Evolutionary conservation across 1,284 basidiomycete genomes (phyloP), one percentile per base, ranked within the genome.

Genomic region (Neonothopanus nambi): DNA sequence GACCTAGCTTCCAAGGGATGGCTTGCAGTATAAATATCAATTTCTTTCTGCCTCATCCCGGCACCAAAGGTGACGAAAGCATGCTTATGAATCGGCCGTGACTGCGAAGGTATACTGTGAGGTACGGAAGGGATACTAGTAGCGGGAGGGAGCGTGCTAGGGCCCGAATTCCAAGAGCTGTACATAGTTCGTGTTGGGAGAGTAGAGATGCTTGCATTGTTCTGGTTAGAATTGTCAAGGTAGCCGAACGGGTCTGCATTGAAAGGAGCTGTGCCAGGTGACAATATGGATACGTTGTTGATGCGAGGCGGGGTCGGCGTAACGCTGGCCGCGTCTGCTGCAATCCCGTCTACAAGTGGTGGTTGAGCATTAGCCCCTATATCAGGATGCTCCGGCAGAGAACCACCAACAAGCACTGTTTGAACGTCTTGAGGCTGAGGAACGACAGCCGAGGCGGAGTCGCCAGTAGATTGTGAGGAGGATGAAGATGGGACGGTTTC

Each of bases 61-160:
- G 91, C 85, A 17, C 91, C 91, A 61, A 94, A 91, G 0, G 91
- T 88, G 13, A 93, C 84, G 61, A 84, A 89, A 28, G 85, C 89
- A 59, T 87, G 79, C 2, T 82, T 67, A 61, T 91, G 77, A 26
- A 87, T 73, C 30, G 89, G 81, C 56, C 75, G 74, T 6, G 78
- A 72, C 30, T 77, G 77, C 1, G 73, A 69, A 20, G 71, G 67
- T 53, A 74, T 64, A 51, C 68, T 71, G 39, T 71, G 67, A 8
- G 66, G 62, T n/a, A 70, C 69, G 20, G 70, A 59, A 21, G 74
- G 70, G 38, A 71, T 65, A 30, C 62, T 61, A 5, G 48, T 41
- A 28, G 42, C 21, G 18, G 37, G 40, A 12, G 69, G 67, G 52
- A 72, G 65, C 11, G 68, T 62, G 30, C 59, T 62, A 4, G 68